Base-by-base conservation (phyloP, 2,329 filamentous ascomycete genomes). In the Apiospora sp. region DNA sequence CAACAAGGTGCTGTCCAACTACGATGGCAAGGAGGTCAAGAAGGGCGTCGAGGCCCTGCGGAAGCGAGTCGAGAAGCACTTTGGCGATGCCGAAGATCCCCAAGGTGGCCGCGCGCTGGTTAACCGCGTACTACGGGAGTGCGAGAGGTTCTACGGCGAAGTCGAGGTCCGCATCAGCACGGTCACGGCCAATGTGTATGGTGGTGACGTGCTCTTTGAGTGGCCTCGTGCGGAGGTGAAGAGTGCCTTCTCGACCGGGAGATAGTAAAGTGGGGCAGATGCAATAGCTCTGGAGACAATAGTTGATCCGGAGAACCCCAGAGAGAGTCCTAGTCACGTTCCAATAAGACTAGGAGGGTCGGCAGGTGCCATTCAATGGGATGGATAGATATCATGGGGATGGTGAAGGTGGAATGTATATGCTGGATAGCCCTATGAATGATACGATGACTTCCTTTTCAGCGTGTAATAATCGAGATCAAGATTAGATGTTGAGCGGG, bases 1-100 rank as follows among this genome's bases (percentile, higher is more conserved):
- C 81, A 96, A 95, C 87, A 98, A 98, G 84, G 85, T 98, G 4
- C 87, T 98, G 46, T 88, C 92, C 72, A 88, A 89, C 64, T 93
- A 96, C 81, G 96, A 98, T 81, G 87, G 87, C 27, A 95, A 94
- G 80, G 95, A 98, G 82, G 89, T 98, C 61, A 90, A 93, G 75
- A 95, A 95, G 80, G 95, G 96, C n/a, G 92, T 98, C 76, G 94
- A 98, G 78, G 90, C 94, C 71, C 87, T 98, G 76, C 92, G 92
- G 79, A 98, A 97, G 85, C 90, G 96, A 69, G 94, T 98, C 0
- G 96, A 98, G 84, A 99, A 98, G 85, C 96, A 98, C 83, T 98
- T 98, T 86, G 94, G 94, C 61, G 94, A 97, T 76, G 93, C 92
- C 6, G 93, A 74, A 27, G 69, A 95, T 75, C 90, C 91, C 71